Percentiles rank a stretch among this genome's conserved stretches.
phyloP scores from a whole-genome alignment of 2,329 filamentous ascomycete species.

The Fusarium cicatricum region DNA sequence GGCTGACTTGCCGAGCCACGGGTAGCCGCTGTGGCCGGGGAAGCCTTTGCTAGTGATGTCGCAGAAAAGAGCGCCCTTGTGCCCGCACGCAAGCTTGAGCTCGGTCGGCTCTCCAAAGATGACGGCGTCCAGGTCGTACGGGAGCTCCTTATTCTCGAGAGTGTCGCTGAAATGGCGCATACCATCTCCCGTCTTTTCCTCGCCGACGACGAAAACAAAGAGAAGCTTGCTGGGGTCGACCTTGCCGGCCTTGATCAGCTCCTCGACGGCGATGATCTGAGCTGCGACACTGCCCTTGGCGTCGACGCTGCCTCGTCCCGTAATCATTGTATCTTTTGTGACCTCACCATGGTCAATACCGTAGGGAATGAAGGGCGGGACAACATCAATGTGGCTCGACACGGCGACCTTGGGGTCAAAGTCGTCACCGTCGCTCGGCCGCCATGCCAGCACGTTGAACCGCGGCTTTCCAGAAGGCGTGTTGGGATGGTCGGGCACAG shows the following conservation, averaged over 20 bases:
- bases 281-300: slow-evolving; percentile 76
- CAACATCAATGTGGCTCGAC: slow-evolving; percentile 83
- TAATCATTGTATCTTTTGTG: slow-evolving; percentile 62
- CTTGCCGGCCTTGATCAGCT: slow-evolving; percentile 55
- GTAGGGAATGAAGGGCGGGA: slow-evolving; percentile 78
- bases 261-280: slow-evolving; percentile 73
- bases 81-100: slow-evolving; percentile 84
- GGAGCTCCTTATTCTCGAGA: slow-evolving; percentile 44
- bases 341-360: slow-evolving; percentile 58
- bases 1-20: slow-evolving; percentile 86
- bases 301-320: slow-evolving; percentile 78
- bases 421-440: slow-evolving; percentile 50
- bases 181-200: slow-evolving; percentile 82
- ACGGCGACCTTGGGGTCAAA: slow-evolving; percentile 69
- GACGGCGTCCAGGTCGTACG: slow-evolving; percentile 65
- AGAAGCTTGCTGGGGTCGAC: slow-evolving; percentile 62
- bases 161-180: slow-evolving; percentile 69
- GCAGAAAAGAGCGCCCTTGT: slow-evolving; percentile 84
- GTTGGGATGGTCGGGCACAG: slow-evolving; percentile 46
- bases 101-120: slow-evolving; percentile 96
- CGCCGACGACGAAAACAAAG: slow-evolving; percentile 78
- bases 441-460: slow-evolving; percentile 82
- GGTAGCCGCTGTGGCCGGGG: slow-evolving; percentile 89
- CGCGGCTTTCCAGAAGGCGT: slow-evolving; percentile 41
- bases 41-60: slow-evolving; percentile 74